Evolutionary conservation across 2,329 filamentous ascomycete species (phyloP).

Genomic region (Diaporthe sp.): DNA sequence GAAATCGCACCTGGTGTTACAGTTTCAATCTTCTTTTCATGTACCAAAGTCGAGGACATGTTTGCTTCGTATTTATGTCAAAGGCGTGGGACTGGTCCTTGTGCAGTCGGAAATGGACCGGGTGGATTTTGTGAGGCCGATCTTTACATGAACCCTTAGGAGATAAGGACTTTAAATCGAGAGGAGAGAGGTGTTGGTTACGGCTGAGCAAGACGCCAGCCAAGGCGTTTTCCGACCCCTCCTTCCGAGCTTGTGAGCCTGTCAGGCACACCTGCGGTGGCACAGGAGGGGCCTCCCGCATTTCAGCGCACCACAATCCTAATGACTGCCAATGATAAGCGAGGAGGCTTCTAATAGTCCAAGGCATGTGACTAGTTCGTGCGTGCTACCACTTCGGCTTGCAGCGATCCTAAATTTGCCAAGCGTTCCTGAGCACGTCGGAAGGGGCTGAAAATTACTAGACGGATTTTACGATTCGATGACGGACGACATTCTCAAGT

Average conservation of each 20-base stretch:
- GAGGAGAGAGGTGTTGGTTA: background rate
- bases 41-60: background rate
- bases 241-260: background rate
- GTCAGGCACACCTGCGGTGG: background rate
- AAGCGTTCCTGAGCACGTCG: too few species aligned
- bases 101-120: background rate
- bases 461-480: too few species aligned
- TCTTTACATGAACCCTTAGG: background rate
- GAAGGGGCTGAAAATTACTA: too few species aligned
- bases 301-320: background rate
- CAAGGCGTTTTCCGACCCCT: background rate
- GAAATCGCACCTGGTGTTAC: background rate
- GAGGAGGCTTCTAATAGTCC: background rate
- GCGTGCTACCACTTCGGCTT: too few species aligned
- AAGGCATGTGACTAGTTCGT: background rate
- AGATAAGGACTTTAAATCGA: background rate
- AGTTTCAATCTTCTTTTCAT: background rate
- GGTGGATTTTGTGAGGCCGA: too few species aligned
- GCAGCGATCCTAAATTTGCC: too few species aligned
- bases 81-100: background rate
- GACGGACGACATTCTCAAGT: too few species aligned
- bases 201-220: background rate
- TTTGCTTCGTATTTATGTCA: background rate
- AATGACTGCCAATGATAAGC: background rate
- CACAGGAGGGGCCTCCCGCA: background rate